A percentile compares a stretch with the other conserved stretches of the same genome.
Evolutionary conservation across 2,329 filamentous ascomycete species (phyloP).

Genomic region (Thermoascus crustaceus): DNA sequence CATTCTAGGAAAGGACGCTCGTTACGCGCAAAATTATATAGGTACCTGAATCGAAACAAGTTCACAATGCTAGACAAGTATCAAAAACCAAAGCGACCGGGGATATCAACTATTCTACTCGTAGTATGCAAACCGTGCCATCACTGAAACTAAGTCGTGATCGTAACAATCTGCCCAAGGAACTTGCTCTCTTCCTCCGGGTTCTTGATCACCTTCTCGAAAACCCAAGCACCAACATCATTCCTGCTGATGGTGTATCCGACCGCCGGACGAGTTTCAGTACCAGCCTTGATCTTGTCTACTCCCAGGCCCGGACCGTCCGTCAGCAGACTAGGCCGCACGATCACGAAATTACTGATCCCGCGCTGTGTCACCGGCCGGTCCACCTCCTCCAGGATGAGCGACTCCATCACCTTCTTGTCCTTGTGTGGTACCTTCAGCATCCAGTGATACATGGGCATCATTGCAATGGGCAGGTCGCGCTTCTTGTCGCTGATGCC

Average conservation of each 20-base stretch:
- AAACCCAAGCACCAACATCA: slow-evolving; percentile 24
- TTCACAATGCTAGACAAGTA: too few species aligned
- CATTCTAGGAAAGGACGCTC: too few species aligned
- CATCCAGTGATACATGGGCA: slow-evolving; percentile 15
- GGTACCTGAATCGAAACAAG: too few species aligned
- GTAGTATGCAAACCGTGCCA: not conserved
- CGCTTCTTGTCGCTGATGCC: slow-evolving; percentile 21
- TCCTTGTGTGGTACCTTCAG: slow-evolving; percentile 18
- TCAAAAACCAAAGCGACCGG: too few species aligned
- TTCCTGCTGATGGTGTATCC: slow-evolving; percentile 21
- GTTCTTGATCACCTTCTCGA: slow-evolving; percentile 12
- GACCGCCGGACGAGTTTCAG: slow-evolving; percentile 17
- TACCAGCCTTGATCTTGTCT: slow-evolving; percentile 16
- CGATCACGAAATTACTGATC: slow-evolving; percentile 15
- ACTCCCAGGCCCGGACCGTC: slow-evolving; percentile 16
- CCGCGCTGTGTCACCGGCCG: slow-evolving; percentile 10
- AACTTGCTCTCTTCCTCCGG: not conserved
- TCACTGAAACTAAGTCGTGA: not conserved
- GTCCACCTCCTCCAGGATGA: slow-evolving; percentile 13
- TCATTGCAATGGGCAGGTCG: slow-evolving; percentile 24
- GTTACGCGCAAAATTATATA: too few species aligned
- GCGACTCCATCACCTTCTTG: slow-evolving; percentile 15
- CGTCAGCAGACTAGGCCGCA: slow-evolving; percentile 20
- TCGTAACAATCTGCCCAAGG: not conserved
- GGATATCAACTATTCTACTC: slow-evolving; percentile 1